These are phyloP conservation scores for Decorospora gaudefroyi DNA, from an alignment of 2,329 filamentous ascomycete species.

Conservation along the genomic window DNA sequence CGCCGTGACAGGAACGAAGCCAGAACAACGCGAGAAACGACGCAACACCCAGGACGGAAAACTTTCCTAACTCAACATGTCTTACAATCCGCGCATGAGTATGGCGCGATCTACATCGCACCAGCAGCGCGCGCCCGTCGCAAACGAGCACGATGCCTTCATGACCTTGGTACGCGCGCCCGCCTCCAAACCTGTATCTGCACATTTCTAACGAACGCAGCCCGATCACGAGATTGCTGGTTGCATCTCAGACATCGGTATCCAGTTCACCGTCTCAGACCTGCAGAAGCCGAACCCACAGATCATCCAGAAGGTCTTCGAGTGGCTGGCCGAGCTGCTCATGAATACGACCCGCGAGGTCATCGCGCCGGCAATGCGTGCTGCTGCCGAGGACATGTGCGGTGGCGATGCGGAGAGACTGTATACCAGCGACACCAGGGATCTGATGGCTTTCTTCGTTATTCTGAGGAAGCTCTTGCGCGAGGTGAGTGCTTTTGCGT, in stretches of 20 bases:
- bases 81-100: conserved; percentile 58
- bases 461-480: conserved; percentile 77
- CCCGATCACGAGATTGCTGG: conserved; percentile 82
- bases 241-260: conserved; percentile 96
- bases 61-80: conserved; percentile 43
- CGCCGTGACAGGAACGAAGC: conserved; percentile 6
- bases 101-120: conserved; percentile 50
- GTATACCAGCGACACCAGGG: conserved; percentile 82
- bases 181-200: not conserved
- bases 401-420: conserved; percentile 79
- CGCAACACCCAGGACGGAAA: not conserved
- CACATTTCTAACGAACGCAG: conserved; percentile 47
- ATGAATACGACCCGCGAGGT: conserved; percentile 93
- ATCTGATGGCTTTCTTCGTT: conserved; percentile 94
- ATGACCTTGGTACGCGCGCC: conserved; percentile 53
- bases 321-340: conserved; percentile 93
- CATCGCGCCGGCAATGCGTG: conserved; percentile 92
- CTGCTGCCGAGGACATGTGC: conserved; percentile 84
- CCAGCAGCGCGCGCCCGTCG: conserved; percentile 49
- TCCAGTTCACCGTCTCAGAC: conserved; percentile 83
- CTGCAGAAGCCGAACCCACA: conserved; percentile 91
- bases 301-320: conserved; percentile 95
- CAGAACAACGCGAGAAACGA: not conserved
- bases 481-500: conserved; percentile 54
- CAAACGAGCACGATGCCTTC: conserved; percentile 55